A percentile compares a stretch with the other conserved stretches of the same genome.
These are phyloP conservation scores for Pichia inconspicua DNA, from an alignment of 1,139 yeast genomes.

Conservation along the genomic window DNA sequence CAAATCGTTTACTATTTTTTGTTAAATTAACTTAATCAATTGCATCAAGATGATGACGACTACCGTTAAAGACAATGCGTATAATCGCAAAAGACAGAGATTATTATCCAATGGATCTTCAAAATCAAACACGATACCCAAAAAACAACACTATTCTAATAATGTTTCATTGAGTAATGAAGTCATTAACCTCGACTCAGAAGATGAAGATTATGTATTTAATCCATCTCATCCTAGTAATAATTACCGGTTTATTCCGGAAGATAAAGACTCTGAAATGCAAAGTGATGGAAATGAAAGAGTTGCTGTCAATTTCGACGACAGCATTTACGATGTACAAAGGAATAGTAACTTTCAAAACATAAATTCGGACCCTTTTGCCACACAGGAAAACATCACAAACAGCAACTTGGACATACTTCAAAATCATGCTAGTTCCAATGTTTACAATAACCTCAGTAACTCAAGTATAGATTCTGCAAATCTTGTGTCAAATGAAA, in stretches of 20 bases:
- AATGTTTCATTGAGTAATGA: slow-evolving; percentile 11
- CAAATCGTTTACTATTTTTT: not conserved
- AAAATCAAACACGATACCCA: slow-evolving; percentile 7
- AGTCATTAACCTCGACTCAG: slow-evolving; percentile 32
- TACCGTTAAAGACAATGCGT: slow-evolving; percentile 2
- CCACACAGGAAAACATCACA: not conserved
- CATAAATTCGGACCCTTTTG: not conserved
- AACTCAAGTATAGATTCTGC: slow-evolving; percentile 3
- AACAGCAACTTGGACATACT: not conserved
- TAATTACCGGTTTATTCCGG: not conserved
- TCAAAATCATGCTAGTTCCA: not conserved
- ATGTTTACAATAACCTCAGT: not conserved
- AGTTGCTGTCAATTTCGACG: not conserved
- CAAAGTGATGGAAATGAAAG: not conserved
- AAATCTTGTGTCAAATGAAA: slow-evolving; percentile 11
- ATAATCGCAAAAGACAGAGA: slow-evolving; percentile 13
- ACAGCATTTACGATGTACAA: not conserved
- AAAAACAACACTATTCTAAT: slow-evolving; percentile 9
- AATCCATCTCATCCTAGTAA: slow-evolving; percentile 8
- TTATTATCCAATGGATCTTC: slow-evolving; percentile 8
- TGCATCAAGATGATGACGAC: slow-evolving; percentile 7
- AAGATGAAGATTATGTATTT: slow-evolving; percentile 32
- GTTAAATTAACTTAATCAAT: not conserved
- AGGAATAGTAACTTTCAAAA: not conserved
- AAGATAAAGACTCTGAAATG: not conserved